phyloP scores from a whole-genome alignment of 2,329 filamentous ascomycete species.

The Xylaria sp. region DNA sequence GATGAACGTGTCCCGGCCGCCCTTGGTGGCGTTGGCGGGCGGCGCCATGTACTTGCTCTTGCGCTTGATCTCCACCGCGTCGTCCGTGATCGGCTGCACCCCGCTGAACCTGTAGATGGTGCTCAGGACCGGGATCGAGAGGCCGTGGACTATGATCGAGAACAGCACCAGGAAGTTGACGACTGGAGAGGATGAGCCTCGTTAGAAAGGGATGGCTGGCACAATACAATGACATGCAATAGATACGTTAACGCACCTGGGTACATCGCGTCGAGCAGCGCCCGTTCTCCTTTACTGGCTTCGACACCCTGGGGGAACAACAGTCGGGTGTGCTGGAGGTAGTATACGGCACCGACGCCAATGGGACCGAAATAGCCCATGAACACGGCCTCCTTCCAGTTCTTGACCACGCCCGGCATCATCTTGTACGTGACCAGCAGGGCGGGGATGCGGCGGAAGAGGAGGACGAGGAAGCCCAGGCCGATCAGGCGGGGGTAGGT shows the following conservation, averaged over 20 bases:
- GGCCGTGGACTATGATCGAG: constrained; percentile 49
- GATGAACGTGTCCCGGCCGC: constrained; percentile 44
- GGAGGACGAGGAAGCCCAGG: constrained; percentile 54
- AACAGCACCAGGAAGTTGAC: constrained; percentile 48
- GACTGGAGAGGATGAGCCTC: constrained; percentile 24
- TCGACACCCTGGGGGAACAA: constrained; percentile 40
- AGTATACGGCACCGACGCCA: constrained; percentile 76
- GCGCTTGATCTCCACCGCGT: constrained; percentile 45
- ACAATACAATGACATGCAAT: no score
- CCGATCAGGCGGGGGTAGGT: constrained; percentile 53
- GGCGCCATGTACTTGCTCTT: constrained; percentile 41
- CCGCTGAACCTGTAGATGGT: constrained; percentile 43
- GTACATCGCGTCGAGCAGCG: constrained; percentile 41
- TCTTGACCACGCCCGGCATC: constrained; percentile 54
- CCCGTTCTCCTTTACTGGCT: constrained; percentile 27
- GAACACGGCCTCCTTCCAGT: constrained; percentile 61
- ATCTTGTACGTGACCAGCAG: constrained; percentile 57
- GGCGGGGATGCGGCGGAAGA: constrained; percentile 60
- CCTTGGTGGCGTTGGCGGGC: constrained; percentile 45
- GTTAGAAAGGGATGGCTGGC: neutral
- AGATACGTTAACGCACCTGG: constrained; percentile 31
- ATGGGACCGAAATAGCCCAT: constrained; percentile 76
- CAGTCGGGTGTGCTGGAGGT: constrained; percentile 57
- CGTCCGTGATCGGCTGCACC: constrained; percentile 47
- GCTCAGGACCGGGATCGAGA: constrained; percentile 50